phyloP scores from a whole-genome alignment of 306 rosid species.

The Cucurbita pepo region DNA sequence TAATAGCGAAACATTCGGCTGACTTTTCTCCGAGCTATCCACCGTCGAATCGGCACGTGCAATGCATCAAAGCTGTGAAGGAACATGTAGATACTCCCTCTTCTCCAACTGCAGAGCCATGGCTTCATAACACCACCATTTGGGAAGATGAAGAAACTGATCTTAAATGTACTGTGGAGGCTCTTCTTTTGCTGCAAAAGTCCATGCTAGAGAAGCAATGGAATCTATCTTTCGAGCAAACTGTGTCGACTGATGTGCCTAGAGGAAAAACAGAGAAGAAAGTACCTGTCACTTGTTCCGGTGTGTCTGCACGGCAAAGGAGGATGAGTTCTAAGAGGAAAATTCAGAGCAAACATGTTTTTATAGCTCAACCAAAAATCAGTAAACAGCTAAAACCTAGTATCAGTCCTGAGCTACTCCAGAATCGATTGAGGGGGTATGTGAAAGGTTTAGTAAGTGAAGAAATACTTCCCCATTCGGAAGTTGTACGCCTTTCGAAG shows the following conservation, averaged over 20 bases:
- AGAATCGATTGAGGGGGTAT: conserved; percentile 51
- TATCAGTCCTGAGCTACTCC: conserved; percentile 40
- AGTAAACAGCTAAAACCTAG: conserved; percentile 22
- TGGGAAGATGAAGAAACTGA: conserved; percentile 41
- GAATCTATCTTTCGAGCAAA: conserved; percentile 59
- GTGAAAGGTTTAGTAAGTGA: conserved; percentile 58
- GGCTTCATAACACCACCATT: conserved; percentile 24
- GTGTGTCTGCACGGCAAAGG: conserved; percentile 90
- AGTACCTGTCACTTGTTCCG: conserved; percentile 70
- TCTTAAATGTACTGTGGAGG: conserved; percentile 55
- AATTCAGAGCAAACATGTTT: conserved; percentile 11
- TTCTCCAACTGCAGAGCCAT: conserved; percentile 22
- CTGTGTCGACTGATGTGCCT: conserved; percentile 13
- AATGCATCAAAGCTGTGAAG: conserved; percentile 51
- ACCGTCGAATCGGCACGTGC: conserved; percentile 21
- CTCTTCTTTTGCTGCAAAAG: conserved; percentile 81
- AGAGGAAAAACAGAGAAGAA: conserved; percentile 16
- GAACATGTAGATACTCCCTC: conserved; percentile 42
- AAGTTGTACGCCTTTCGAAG: conserved; percentile 65
- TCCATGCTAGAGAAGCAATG: conserved; percentile 94
- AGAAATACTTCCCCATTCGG: conserved; percentile 69
- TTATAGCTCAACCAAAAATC: conserved; percentile 22
- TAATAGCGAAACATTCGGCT: conserved; percentile 42
- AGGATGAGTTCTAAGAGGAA: conserved; percentile 48
- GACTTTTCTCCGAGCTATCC: conserved; percentile 29